Percentiles rank a stretch among this genome's conserved stretches.
Evolutionary conservation across 306 rosid species (phyloP).

Genomic region (Adenanthera pavonina): DNA sequence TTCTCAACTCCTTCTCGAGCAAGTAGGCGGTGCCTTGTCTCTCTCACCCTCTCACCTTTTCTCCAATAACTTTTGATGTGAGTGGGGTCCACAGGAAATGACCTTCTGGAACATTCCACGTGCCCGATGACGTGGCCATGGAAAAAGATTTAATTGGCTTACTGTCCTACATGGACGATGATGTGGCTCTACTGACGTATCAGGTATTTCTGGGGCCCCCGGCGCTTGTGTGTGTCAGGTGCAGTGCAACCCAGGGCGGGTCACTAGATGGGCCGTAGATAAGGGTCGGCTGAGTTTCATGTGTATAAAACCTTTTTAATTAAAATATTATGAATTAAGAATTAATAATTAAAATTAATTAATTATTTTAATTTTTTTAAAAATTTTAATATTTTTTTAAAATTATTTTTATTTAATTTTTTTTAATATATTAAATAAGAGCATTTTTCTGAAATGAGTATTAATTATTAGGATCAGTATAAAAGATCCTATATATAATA

Average conservation of each 20-base stretch:
- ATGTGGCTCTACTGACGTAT: not conserved
- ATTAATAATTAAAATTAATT: too few relatives aligned
- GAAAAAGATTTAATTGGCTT: slow-evolving; percentile 15
- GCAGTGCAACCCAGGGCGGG: slow-evolving; percentile 1
- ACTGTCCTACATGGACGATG: not conserved
- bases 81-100: not conserved
- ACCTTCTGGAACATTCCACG: slow-evolving; percentile 9
- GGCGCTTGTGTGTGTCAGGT: not conserved
- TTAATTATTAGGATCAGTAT: too few relatives aligned
- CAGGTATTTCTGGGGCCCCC: not conserved
- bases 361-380: too few relatives aligned
- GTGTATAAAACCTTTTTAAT: too few relatives aligned
- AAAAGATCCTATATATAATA: too few relatives aligned
- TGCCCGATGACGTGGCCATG: not conserved
- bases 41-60: too few relatives aligned
- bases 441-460: too few relatives aligned
- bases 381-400: too few relatives aligned
- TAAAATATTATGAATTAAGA: too few relatives aligned
- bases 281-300: not conserved
- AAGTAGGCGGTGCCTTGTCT: not conserved
- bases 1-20: not conserved
- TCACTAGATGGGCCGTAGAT: slow-evolving; percentile 36
- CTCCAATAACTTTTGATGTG: not conserved
- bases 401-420: too few relatives aligned
- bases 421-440: too few relatives aligned